Evolutionary conservation across 2,329 filamentous ascomycete species (phyloP).

Genomic region (Helicocarpus griseus): DNA sequence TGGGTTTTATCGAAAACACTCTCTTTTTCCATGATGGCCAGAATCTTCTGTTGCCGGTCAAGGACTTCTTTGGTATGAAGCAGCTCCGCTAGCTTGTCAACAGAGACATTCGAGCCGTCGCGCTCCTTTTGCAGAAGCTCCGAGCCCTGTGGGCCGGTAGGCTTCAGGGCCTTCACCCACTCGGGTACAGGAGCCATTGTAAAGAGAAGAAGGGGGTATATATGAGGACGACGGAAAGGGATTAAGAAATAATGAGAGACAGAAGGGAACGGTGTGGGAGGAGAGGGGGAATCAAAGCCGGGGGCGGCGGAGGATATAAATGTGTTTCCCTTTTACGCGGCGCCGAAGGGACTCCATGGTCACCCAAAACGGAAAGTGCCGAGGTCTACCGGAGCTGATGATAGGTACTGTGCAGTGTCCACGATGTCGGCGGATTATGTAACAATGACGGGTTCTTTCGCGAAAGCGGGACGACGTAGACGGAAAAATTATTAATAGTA

Average conservation of each 20-base stretch:
- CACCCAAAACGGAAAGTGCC: conserved; percentile 2
- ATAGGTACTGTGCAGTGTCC: no score
- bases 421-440: neutral
- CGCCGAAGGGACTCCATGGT: neutral
- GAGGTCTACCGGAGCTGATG: conserved; percentile 1
- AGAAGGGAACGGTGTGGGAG: neutral
- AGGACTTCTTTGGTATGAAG: conserved; percentile 59
- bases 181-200: conserved; percentile 40
- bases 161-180: conserved; percentile 60
- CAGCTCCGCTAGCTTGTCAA: conserved; percentile 57
- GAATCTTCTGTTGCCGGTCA: conserved; percentile 49
- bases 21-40: conserved; percentile 56
- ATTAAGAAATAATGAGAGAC: neutral
- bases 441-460: neutral
- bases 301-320: neutral
- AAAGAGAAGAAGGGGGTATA: neutral
- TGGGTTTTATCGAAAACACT: conserved; percentile 68
- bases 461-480: no score
- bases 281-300: neutral
- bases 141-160: conserved; percentile 56
- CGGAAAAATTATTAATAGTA: neutral
- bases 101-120: conserved; percentile 54
- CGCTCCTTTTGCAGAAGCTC: conserved; percentile 62
- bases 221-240: neutral
- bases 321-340: neutral